Base-by-base conservation (phyloP, 2,329 filamentous ascomycete species). In the Pleurostoma richardsiae region DNA sequence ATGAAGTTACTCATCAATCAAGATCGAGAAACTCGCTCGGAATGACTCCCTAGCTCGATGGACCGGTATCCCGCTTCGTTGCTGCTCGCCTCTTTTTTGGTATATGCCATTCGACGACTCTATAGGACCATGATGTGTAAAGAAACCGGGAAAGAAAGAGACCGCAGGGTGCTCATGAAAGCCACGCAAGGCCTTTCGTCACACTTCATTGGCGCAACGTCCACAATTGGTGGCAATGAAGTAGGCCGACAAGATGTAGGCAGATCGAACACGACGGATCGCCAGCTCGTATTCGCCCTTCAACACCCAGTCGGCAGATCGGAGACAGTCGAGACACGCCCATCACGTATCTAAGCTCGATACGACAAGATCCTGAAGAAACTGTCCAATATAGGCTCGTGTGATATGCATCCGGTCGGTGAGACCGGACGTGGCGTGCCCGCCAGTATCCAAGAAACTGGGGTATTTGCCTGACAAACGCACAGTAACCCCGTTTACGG, bases 331-430 rank as follows among this genome's bases (percentile, higher is more conserved):
- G n/a, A 8, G 33, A 36, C n/a, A 36, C 33, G 33, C 33, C 8
- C 8, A n/a, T 36, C 19, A 36, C 33, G 33, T 36, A 36, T 36
- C 33, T 8, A 43, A 33, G 40, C 46, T 36, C 42, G n/a, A 26
- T 42, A 38, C 43, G 40, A 39, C 45, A 33, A 52, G 43, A 53
- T 53, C 47, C 52, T 50, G 42, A 52, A 50, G 45, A 52, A 49
- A 26, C 47, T 59, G 54, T 59, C 57, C 57, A 59, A 59, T 48
- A 51, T 48, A 49, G 49, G 46, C 47, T 44, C 44, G 29, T 30
- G 49, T 50, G 42, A 42, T 39, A n/a, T 29, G 39, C 39, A 45
- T 47, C 41, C 19, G 19, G 19, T 19, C 19, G 19, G 19, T 19
- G 19, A 19, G 19, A 19, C 19, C 19, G 19, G 19, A 19, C 19